Evolutionary conservation across 2,329 filamentous ascomycete genomes (phyloP).

Genomic region (Colletotrichum sp.): DNA sequence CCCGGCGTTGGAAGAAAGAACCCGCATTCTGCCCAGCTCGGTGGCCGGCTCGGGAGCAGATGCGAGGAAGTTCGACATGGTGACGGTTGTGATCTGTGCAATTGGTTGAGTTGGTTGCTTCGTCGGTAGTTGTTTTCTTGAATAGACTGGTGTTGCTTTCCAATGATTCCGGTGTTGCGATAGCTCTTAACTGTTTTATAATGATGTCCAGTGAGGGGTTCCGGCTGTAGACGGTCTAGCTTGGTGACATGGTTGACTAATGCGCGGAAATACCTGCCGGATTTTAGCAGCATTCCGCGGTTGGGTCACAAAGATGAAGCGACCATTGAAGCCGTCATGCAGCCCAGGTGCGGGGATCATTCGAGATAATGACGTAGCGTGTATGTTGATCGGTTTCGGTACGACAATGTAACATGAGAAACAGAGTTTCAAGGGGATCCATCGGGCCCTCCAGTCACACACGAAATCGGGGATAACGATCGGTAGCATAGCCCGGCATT

Average conservation of each 20-base stretch:
- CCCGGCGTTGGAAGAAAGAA: constrained; percentile 54
- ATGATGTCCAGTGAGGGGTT: not conserved
- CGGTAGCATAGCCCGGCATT: not conserved
- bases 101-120: not conserved
- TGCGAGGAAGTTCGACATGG: constrained; percentile 12
- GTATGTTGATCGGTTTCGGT: not conserved
- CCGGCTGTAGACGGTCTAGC: not conserved
- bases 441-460: not conserved
- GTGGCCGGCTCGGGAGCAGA: constrained; percentile 44
- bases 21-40: constrained; percentile 55
- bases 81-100: not conserved
- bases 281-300: not conserved
- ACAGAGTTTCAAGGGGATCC: not conserved
- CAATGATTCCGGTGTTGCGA: not conserved
- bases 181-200: not conserved
- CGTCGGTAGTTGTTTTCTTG: not conserved
- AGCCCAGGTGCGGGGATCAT: not conserved
- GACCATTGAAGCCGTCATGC: not conserved
- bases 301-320: not conserved
- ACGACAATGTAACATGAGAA: not conserved
- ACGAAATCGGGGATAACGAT: not conserved
- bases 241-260: not conserved
- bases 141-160: not conserved
- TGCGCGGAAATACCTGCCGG: constrained; percentile 1
- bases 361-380: not conserved